Conservation (phyloP, 2,329 filamentous ascomycete genomes). For the Fusarium siculi region DNA sequence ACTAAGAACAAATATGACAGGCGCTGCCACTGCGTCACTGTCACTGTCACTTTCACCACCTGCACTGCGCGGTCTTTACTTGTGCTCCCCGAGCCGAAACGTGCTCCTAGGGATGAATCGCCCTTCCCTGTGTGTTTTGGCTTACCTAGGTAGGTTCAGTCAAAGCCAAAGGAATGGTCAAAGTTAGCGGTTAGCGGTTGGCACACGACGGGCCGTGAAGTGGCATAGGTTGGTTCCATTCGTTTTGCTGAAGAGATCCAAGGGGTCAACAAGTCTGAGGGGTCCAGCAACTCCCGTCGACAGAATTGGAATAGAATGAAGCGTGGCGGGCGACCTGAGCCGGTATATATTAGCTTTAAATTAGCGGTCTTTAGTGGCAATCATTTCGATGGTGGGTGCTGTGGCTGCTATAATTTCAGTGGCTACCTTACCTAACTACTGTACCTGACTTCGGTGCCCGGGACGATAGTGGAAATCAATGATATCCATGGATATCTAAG, state of each 20-base stretch:
- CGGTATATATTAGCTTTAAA: conserved; percentile 6
- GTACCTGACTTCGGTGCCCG: not conserved
- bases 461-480: not conserved
- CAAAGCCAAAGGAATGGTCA: conserved; percentile 6
- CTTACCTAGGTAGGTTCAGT: not conserved
- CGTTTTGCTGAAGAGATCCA: conserved; percentile 6
- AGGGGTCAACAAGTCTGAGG: conserved; percentile 18
- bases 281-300: conserved; percentile 2
- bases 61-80: not conserved
- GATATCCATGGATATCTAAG: no score
- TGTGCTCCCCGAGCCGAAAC: conserved; percentile 29
- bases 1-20: conserved; percentile 4
- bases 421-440: not conserved
- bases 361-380: conserved; percentile 6
- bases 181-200: conserved; percentile 13
- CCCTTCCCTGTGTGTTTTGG: conserved; percentile 23
- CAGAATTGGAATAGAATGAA: not conserved
- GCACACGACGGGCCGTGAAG: conserved; percentile 16
- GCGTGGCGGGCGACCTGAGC: conserved; percentile 31
- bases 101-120: conserved; percentile 11
- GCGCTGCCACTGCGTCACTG: conserved; percentile 10
- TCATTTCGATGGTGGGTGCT: conserved; percentile 1
- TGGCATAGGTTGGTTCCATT: not conserved
- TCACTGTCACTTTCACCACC: not conserved
- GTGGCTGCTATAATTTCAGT: conserved; percentile 3